Conservation (phyloP, 352 stramenopile species). For the Phytophthora pini region DNA sequence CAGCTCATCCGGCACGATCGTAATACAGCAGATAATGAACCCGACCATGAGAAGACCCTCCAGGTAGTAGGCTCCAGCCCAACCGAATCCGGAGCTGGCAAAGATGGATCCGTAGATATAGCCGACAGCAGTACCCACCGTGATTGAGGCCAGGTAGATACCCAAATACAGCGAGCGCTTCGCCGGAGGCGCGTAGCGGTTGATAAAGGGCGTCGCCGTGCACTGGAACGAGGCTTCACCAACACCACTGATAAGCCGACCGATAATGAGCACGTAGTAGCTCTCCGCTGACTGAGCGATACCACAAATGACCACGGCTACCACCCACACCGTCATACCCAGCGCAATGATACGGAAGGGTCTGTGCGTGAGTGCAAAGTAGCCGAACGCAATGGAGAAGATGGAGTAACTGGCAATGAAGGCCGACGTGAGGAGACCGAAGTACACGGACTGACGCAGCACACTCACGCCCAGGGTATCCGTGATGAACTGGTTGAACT, state of each 20-base stretch:
- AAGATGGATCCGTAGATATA: constrained; percentile 91
- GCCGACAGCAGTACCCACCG: constrained; percentile 89
- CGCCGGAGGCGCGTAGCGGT: constrained; percentile 77
- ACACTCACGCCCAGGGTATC: constrained; percentile 67
- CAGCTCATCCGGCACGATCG: constrained; percentile 62
- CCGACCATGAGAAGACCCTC: constrained; percentile 86
- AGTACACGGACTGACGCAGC: constrained; percentile 75
- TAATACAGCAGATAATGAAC: constrained; percentile 72
- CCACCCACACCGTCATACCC: constrained; percentile 91
- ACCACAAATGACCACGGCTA: constrained; percentile 90
- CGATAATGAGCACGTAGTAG: constrained; percentile 91
- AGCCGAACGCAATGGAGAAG: constrained; percentile 91
- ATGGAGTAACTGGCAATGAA: constrained; percentile 96
- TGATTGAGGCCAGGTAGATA: constrained; percentile 93
- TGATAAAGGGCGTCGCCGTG: constrained; percentile 94
- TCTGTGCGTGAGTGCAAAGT: constrained; percentile 86
- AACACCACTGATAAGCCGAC: constrained; percentile 88
- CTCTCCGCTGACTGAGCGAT: constrained; percentile 75
- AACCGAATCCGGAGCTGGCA: constrained; percentile 64
- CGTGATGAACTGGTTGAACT: constrained; percentile 94
- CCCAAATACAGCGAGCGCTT: constrained; percentile 90
- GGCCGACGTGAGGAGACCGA: constrained; percentile 90
- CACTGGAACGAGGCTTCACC: constrained; percentile 94
- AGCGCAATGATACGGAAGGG: constrained; percentile 92
- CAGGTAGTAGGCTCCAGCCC: constrained; percentile 87